Evolutionary conservation across 2,329 filamentous ascomycete species (phyloP), one percentile per base, ranked within the genome.

Genomic region (Teratosphaeriaceae sp.): DNA sequence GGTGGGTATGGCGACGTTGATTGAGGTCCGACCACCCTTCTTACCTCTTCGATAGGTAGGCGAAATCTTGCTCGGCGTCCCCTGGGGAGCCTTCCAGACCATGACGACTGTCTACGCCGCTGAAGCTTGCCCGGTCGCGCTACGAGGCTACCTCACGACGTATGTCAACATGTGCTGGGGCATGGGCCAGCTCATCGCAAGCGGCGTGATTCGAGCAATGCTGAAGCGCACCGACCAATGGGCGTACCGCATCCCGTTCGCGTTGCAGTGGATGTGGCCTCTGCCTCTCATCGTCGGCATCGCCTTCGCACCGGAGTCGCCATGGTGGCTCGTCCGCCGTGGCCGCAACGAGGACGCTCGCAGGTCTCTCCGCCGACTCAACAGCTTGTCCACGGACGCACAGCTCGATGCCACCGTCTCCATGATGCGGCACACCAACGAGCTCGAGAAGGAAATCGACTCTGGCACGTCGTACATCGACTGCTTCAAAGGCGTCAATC

Each of bases 261-360:
- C 48, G 13, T 36, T 60, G 3, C 75, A 78, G 53, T 78, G 74
- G 74, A 66, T 76, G 43, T 43, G 41, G 41, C 41, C 41, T 3
- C 13, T 43, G 7, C 41, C 41, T 13, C 34, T 43, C 13, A 24
- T 61, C 6, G 44, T 61, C 51, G 52, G 49, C 22, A 51, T 56
- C 35, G 47, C 47, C 16, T 50, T 59, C 16, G 55, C 55, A 11
- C 59, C 58, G 1, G 29, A 35, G 24, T 33, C 15, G n/a, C 40
- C 35, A 13, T 35, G 57, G 58, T 61, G 54, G 50, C 52, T 61
- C 5, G 52, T 61, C 21, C 57, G 59, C 38, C 53, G 54, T 23
- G 48, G 45, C 13, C 54, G 54, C 13, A 45, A 45, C 21, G 56
- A 56, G 19, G 55, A 61, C 7, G 58, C 58, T 9, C 50, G 53